Base-by-base conservation (phyloP, 2,329 filamentous ascomycete species). In the Verticillium dahliae region DNA sequence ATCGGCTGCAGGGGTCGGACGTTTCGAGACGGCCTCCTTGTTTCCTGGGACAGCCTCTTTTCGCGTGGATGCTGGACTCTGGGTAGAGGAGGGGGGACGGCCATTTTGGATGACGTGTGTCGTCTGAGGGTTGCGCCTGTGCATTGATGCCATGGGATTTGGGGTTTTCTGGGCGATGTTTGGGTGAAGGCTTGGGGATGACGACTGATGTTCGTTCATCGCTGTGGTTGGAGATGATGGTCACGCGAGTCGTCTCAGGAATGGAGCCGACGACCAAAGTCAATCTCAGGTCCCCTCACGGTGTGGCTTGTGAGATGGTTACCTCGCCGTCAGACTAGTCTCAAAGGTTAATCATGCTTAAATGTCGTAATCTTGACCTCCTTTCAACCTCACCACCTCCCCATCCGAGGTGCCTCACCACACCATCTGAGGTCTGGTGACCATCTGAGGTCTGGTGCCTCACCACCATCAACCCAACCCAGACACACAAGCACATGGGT, bases 21-120 rank as follows among this genome's bases (percentile, higher is more conserved):
- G 67, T 69, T 62, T 68, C 67, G 66, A 60, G 63, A 60, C 56
- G 60, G 52, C 56, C 61, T 61, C 61, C 55, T 31, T 38, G 39
- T 15, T 15, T 15, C 55, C 18, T 58, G 60, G 4, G 33, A 61
- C 41, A 31, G 55, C 54, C 39, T 50, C 10, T 57, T 57, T 57
- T 3, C 18, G 15, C 18, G 38, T n/a, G 9, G 18, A 22, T 22
- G 18, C 27, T 31, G 9, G 37, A 11, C 14, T 11, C 41, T 37
- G 22, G 10, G 18, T 6, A 37, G 50, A 45, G 39, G 35, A 22
- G 18, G 35, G 6, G 35, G 35, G 35, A 13, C 1, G 35, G 13
- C 9, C 35, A 55, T 60, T 56, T 31, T 4, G 58, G 52, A 60
- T 39, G 58, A 55, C 58, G 34, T n/a, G 33, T 52, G 58, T 56